Evolutionary conservation across 2,329 filamentous ascomycete genomes (phyloP).

Genomic region (Tolypocladium capitatum): DNA sequence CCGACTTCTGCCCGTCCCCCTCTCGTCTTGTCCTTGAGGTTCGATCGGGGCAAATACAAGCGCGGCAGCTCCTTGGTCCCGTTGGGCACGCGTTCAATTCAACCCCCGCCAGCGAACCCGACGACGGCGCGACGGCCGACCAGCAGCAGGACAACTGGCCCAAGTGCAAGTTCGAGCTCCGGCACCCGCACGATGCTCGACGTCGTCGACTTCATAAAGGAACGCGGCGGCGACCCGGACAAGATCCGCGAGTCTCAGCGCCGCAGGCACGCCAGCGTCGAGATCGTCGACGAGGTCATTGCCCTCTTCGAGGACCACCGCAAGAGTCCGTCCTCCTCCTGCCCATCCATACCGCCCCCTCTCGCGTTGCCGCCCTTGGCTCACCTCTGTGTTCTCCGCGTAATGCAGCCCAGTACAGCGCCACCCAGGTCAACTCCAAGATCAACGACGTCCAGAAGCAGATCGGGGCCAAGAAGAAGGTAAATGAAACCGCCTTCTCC

Average conservation of each 20-base stretch:
- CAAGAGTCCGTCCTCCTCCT: conserved; percentile 38
- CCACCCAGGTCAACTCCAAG: conserved; percentile 66
- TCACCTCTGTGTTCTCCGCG: neutral
- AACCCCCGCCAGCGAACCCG: neutral
- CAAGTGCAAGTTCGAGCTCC: too few relatives aligned
- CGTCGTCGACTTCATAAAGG: conserved; percentile 64
- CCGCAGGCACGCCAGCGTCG: conserved; percentile 65
- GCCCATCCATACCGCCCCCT: neutral
- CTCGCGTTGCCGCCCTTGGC: neutral
- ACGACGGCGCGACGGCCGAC: neutral
- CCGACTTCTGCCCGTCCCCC: neutral
- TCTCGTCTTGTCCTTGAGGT: neutral
- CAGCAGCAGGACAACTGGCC: neutral
- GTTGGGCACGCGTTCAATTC: neutral
- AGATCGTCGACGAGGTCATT: conserved; percentile 84
- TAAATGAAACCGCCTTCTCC: conserved; percentile 11
- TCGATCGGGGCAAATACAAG: neutral
- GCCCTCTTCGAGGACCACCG: conserved; percentile 75
- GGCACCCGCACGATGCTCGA: conserved; percentile 47
- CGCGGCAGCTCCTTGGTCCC: neutral
- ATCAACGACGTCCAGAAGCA: conserved; percentile 86
- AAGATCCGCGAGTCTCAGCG: conserved; percentile 86
- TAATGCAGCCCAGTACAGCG: conserved; percentile 51
- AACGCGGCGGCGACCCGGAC: conserved; percentile 84
- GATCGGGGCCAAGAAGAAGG: conserved; percentile 86